Evolutionary conservation across 352 stramenopile species (phyloP).

Genomic region (Phytophthora sp.): DNA sequence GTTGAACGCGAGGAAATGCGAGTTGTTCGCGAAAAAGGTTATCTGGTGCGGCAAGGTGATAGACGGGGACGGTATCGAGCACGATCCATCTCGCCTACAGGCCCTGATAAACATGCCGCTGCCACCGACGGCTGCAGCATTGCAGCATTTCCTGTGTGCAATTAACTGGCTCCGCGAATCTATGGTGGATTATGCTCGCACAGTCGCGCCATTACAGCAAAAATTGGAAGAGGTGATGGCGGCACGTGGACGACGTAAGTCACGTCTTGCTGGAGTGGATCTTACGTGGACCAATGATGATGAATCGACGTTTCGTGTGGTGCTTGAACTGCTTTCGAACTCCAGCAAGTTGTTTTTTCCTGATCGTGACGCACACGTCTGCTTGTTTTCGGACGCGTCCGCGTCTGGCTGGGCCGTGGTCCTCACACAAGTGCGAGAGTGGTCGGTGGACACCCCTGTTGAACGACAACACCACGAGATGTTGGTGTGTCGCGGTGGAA

Average conservation of each 20-base stretch:
- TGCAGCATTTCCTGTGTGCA: not conserved
- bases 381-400: not conserved
- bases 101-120: not conserved
- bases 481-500: not conserved
- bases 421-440: not conserved
- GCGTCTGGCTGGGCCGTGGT: not conserved
- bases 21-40: slow-evolving; percentile 14
- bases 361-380: not conserved
- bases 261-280: not conserved
- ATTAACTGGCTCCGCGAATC: not conserved
- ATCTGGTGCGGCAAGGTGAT: slow-evolving; percentile 31
- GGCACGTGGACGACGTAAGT: not conserved
- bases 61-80: slow-evolving; percentile 1
- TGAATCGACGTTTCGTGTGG: not conserved
- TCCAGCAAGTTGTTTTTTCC: not conserved
- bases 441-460: too few relatives aligned
- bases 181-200: not conserved
- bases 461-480: not conserved
- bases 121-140: not conserved
- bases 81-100: slow-evolving; percentile 1
- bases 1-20: slow-evolving; percentile 22
- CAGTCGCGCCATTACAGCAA: not conserved
- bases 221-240: not conserved
- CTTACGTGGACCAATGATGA: not conserved
- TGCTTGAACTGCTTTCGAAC: not conserved